These are phyloP conservation scores for Blastobotrys attinorum DNA, from an alignment of 805 yeast species.

Conservation along the genomic window DNA sequence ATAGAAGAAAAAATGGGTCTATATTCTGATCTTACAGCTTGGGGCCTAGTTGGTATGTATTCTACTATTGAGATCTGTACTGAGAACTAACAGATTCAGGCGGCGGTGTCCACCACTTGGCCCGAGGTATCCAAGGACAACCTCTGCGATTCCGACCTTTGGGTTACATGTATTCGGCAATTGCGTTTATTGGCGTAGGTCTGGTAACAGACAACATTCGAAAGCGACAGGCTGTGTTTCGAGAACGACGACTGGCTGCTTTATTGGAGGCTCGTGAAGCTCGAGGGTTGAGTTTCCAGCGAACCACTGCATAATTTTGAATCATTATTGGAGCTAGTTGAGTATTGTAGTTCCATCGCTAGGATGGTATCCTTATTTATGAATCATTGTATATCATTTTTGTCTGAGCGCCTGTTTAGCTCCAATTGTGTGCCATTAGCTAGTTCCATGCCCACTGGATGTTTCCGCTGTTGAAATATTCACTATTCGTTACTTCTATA, in stretches of 20 bases:
- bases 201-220: conserved; percentile 24
- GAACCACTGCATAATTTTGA: conserved; percentile 10
- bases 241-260: conserved; percentile 21
- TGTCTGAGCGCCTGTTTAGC: conserved; percentile 8
- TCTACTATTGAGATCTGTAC: neutral
- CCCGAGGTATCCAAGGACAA: conserved; percentile 29
- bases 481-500: too few species aligned
- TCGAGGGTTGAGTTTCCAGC: conserved; percentile 23
- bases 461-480: too few species aligned
- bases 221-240: conserved; percentile 22
- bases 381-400: too few species aligned
- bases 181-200: conserved; percentile 29
- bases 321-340: conserved; percentile 1
- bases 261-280: conserved; percentile 22
- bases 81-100: conserved; percentile 10
- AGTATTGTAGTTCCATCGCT: neutral
- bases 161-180: conserved; percentile 26
- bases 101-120: conserved; percentile 21
- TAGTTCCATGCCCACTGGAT: too few species aligned
- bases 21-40: conserved; percentile 12
- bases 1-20: conserved; percentile 8
- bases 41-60: conserved; percentile 12
- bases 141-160: conserved; percentile 29
- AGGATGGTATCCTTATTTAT: too few species aligned
- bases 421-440: too few species aligned